Conservation (phyloP, 2,329 filamentous ascomycete species). For the Triangularia verruculosa region DNA sequence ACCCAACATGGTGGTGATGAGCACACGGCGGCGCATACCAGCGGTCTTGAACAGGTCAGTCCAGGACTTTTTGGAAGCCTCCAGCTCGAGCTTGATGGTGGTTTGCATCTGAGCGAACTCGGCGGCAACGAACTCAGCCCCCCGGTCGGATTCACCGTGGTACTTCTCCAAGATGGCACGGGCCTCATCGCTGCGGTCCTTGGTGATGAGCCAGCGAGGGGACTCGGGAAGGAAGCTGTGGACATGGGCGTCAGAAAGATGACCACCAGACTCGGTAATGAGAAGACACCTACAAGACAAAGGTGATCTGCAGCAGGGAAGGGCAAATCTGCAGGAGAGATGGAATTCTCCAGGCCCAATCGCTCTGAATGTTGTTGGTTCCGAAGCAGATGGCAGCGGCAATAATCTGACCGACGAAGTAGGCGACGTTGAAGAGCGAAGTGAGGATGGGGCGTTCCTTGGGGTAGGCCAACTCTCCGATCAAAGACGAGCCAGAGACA, state of each 20-base stretch:
- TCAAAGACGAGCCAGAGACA: slow-evolving; percentile 55
- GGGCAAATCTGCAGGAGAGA: slow-evolving; percentile 46
- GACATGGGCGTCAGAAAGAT: background rate
- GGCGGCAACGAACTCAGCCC: slow-evolving; percentile 44
- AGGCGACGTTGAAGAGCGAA: slow-evolving; percentile 59
- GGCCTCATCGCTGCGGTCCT: slow-evolving; percentile 50
- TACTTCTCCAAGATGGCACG: slow-evolving; percentile 50
- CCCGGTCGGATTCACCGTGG: slow-evolving; percentile 46
- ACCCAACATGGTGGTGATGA: slow-evolving; percentile 47
- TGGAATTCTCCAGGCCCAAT: slow-evolving; percentile 46
- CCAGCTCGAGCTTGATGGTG: slow-evolving; percentile 43
- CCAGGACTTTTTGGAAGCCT: slow-evolving; percentile 41
- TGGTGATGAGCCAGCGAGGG: slow-evolving; percentile 55
- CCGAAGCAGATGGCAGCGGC: slow-evolving; percentile 51
- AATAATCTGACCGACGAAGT: slow-evolving; percentile 50
- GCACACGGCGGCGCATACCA: slow-evolving; percentile 38
- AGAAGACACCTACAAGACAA: slow-evolving; percentile 35
- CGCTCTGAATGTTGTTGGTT: slow-evolving; percentile 39
- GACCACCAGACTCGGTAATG: background rate
- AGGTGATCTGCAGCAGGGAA: slow-evolving; percentile 40
- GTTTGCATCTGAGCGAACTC: slow-evolving; percentile 51
- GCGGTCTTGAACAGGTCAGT: slow-evolving; percentile 36
- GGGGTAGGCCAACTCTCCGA: slow-evolving; percentile 58
- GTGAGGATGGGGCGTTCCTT: slow-evolving; percentile 59
- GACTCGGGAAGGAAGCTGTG: slow-evolving; percentile 47